These are phyloP conservation scores for Penicillium italicum DNA, from an alignment of 2,329 filamentous ascomycete species.

Conservation along the genomic window DNA sequence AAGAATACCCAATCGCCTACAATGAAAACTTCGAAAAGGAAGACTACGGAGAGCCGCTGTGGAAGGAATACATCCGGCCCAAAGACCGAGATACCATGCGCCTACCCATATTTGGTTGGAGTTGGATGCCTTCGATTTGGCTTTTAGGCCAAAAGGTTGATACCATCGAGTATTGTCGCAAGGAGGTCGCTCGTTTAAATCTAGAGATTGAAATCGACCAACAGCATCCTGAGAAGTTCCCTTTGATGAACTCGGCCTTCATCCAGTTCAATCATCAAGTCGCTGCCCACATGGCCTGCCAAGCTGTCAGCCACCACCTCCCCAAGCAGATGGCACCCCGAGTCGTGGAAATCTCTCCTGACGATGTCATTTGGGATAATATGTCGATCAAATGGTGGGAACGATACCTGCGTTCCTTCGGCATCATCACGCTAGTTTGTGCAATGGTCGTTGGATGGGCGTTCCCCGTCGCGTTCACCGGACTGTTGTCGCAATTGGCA, in stretches of 20 bases:
- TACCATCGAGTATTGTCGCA: slow-evolving; percentile 86
- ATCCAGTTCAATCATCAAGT: slow-evolving; percentile 98
- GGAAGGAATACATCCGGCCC: slow-evolving; percentile 77
- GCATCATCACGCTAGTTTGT: slow-evolving; percentile 63
- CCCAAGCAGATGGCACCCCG: slow-evolving; percentile 92
- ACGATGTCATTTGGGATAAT: slow-evolving; percentile 94
- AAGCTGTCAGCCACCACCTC: slow-evolving; percentile 83
- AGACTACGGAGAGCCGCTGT: slow-evolving; percentile 63
- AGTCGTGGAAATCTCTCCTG: slow-evolving; percentile 87
- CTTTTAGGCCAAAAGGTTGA: slow-evolving; percentile 86
- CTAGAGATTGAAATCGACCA: slow-evolving; percentile 90
- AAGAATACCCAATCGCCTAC: slow-evolving; percentile 60
- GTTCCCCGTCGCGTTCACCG: slow-evolving; percentile 84
- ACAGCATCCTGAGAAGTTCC: slow-evolving; percentile 76
- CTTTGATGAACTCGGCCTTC: slow-evolving; percentile 92
- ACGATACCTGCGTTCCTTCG: slow-evolving; percentile 66
- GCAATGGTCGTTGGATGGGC: slow-evolving; percentile 86
- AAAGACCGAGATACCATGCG: slow-evolving; percentile 83
- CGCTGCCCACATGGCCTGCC: slow-evolving; percentile 96
- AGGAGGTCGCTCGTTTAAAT: slow-evolving; percentile 81
- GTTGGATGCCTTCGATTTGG: slow-evolving; percentile 75
- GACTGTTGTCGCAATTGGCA: slow-evolving; percentile 73
- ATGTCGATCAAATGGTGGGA: slow-evolving; percentile 97
- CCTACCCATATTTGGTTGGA: slow-evolving; percentile 58
- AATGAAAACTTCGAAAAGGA: slow-evolving; percentile 61